These are phyloP conservation scores for Podospora pseudocomata DNA, from an alignment of 495 filamentous ascomycete species.

Conservation along the genomic window DNA sequence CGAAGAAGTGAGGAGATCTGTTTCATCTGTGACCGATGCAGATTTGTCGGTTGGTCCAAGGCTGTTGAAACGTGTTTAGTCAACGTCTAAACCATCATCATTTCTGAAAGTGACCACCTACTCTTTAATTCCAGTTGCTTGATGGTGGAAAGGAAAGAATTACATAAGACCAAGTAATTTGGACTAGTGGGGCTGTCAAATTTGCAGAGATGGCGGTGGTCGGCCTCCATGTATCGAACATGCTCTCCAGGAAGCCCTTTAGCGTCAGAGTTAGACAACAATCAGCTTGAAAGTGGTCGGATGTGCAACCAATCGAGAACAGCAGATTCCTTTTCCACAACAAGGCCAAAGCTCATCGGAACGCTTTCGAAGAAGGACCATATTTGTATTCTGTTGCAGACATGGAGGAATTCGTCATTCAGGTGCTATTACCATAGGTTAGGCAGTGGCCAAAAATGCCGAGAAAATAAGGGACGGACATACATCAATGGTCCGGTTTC, in stretches of 20 bases:
- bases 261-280: not conserved
- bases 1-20: constrained; percentile 7
- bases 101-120: not conserved
- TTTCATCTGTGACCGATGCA: constrained; percentile 14
- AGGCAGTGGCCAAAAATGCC: not conserved
- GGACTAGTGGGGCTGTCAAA: constrained; percentile 20
- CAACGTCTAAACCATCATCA: too few relatives aligned
- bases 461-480: not conserved
- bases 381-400: constrained; percentile 30
- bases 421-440: constrained; percentile 29
- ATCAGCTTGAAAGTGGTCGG: not conserved
- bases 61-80: too few relatives aligned
- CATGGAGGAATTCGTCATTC: constrained; percentile 47
- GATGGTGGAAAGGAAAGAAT: constrained; percentile 18
- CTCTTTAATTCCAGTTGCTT: constrained; percentile 17
- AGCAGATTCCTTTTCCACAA: constrained; percentile 46
- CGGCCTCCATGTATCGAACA: constrained; percentile 37
- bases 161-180: constrained; percentile 23
- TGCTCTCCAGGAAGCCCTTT: constrained; percentile 39
- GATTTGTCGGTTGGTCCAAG: not conserved
- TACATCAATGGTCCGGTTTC: constrained; percentile 25
- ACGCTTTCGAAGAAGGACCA: constrained; percentile 49
- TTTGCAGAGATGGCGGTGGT: constrained; percentile 37
- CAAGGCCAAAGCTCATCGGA: constrained; percentile 36
- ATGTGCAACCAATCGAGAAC: constrained; percentile 21